phyloP scores from a whole-genome alignment of 768 basidiomycete species.

The Mycena alexandri region DNA sequence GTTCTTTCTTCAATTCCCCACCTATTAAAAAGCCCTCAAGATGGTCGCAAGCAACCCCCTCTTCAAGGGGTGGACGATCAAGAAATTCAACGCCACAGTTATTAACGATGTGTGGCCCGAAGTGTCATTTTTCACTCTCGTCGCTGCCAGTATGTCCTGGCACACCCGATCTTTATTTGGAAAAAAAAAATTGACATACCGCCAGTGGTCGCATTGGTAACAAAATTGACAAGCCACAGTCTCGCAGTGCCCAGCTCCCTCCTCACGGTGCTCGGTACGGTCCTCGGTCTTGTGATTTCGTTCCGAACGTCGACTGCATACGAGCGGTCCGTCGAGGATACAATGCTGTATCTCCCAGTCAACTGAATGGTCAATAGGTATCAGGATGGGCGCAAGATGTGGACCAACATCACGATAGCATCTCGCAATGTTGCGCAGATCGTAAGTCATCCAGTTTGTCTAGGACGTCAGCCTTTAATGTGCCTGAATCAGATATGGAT shows the following conservation, averaged over 20 bases:
- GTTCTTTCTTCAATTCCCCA: background rate
- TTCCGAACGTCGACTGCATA: constrained; percentile 82
- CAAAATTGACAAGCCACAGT: constrained; percentile 59
- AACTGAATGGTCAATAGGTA: constrained; percentile 53
- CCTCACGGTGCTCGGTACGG: constrained; percentile 80
- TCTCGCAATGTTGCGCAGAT: constrained; percentile 37
- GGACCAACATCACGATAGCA: constrained; percentile 52
- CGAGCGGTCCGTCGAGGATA: constrained; percentile 59
- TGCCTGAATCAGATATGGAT: constrained; percentile 61
- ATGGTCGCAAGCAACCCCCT: constrained; percentile 28
- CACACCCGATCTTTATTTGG: constrained; percentile 41
- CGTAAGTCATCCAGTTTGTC: constrained; percentile 5
- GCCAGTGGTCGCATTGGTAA: constrained; percentile 71
- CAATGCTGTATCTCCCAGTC: no score
- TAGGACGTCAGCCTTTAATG: constrained; percentile 1
- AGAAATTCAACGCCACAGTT: constrained; percentile 59
- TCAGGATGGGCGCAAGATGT: constrained; percentile 78
- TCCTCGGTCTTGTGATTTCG: constrained; percentile 78
- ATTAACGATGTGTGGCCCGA: constrained; percentile 78
- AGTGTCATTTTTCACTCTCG: constrained; percentile 68
- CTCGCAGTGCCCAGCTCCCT: constrained; percentile 67
- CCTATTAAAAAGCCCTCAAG: background rate
- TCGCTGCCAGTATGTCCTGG: constrained; percentile 65
- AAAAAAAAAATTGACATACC: constrained; percentile 47
- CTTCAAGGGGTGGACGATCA: constrained; percentile 33